These are phyloP conservation scores for Lycium ferocissimum DNA, from an alignment of 257 asterid genomes.

Conservation along the genomic window DNA sequence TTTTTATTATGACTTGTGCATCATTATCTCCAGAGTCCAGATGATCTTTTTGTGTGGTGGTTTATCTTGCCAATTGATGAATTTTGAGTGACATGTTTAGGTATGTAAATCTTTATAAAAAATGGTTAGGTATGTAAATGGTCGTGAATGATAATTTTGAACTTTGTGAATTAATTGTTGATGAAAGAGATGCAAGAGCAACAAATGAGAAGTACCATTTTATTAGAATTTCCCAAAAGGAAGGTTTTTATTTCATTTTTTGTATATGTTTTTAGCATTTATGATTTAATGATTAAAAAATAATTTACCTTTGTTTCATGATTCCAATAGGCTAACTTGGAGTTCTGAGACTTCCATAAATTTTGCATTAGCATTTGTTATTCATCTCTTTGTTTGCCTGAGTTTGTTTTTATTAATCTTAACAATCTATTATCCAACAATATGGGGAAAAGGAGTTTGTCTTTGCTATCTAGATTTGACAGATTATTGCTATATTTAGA, in stretches of 20 bases:
- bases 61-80: conserved; percentile 22
- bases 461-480: conserved; percentile 3
- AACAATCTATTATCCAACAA: conserved; percentile 6
- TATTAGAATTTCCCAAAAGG: neutral
- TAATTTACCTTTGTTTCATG: neutral
- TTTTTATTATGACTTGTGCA: neutral
- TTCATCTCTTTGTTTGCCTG: conserved; percentile 21
- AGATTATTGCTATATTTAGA: conserved; percentile 1
- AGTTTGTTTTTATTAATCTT: neutral
- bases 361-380: neutral
- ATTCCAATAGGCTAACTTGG: neutral
- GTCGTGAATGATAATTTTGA: neutral
- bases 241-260: neutral
- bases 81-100: conserved; percentile 13
- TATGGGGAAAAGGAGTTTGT: neutral
- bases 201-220: neutral
- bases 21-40: conserved; percentile 18
- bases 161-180: neutral
- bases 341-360: neutral
- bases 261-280: neutral
- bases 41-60: conserved; percentile 16
- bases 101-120: neutral
- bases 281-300: neutral
- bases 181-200: neutral
- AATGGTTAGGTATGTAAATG: neutral